Evolutionary conservation across 1,284 basidiomycete species (phyloP), one percentile per base, ranked within the genome.

Genomic region (Ganoderma resinaceum): DNA sequence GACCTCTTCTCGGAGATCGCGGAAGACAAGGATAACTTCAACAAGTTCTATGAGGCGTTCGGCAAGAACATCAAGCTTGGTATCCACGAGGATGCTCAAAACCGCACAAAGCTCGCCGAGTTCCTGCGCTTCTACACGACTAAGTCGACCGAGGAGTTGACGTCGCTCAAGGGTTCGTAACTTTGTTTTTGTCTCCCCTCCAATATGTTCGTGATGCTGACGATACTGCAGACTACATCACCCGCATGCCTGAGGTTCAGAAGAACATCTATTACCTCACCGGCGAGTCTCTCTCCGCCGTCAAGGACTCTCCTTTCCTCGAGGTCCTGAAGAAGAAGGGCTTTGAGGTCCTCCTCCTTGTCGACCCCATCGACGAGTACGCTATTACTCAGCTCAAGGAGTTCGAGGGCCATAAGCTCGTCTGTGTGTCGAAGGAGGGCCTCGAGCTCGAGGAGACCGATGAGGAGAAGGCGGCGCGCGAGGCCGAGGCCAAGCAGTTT

Each of bases 221-320:
- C 16, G 68, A 31, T 65, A 8, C 60, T 65, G 1, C 72, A 95
- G 97, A 99, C 87, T 99, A 99, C 89, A 97, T 99, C 81, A 99
- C 97, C 69, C 97, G 97, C 78, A 99, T 98, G 97, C 97, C 97
- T 74, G 96, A 99, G 87, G 89, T 96, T 76, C 97, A 99, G 85
- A 99, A 99, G 86, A 96, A 96, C 78, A 96, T 98, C 83, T 99
- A 99, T 90, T 99, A 97, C 89, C 93, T 99, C 77, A 99, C 97
- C 70, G 97, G 98, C 82, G 98, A 99, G 87, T 97, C 96, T 14
- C 93, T 99, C 68, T 91, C 91, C 70, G 89, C 96, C 68, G 91
- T 95, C 78, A 91, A 89, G 78, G 96, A 99, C 84, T 99, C 97
- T 68, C 97, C 97, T 46, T 99, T 99, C 97, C 91, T 99, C 70